These are phyloP conservation scores for Colletotrichum magnum DNA, from an alignment of 2,329 filamentous ascomycete genomes.

Conservation along the genomic window DNA sequence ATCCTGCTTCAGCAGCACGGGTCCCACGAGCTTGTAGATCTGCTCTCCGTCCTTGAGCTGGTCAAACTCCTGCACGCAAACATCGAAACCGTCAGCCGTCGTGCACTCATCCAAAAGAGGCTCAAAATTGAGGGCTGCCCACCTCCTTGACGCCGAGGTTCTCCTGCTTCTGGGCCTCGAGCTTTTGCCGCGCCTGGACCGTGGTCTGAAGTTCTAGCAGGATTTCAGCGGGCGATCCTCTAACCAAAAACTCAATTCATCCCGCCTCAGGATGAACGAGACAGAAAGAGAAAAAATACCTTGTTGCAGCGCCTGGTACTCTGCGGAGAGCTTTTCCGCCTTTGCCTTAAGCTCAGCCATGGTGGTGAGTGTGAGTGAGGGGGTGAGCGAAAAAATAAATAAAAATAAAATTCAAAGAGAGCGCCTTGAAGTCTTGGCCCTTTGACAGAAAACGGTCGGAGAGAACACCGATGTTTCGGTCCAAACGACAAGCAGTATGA, in stretches of 20 bases:
- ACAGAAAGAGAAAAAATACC: slow-evolving; percentile 56
- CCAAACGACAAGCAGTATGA: neutral
- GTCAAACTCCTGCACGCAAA: slow-evolving; percentile 78
- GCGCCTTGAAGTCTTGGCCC: neutral
- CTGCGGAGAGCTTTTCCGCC: slow-evolving; percentile 86
- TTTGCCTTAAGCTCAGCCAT: slow-evolving; percentile 84
- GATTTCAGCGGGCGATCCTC: slow-evolving; percentile 14
- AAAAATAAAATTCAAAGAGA: no score
- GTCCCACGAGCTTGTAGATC: slow-evolving; percentile 96
- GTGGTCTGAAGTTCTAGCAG: slow-evolving; percentile 80
- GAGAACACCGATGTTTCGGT: neutral
- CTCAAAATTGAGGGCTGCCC: slow-evolving; percentile 29
- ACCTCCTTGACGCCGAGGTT: slow-evolving; percentile 90
- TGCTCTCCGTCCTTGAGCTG: slow-evolving; percentile 84
- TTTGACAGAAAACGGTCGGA: neutral
- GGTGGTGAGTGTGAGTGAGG: slow-evolving; percentile 38
- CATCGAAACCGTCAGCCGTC: neutral
- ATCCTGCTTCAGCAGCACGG: slow-evolving; percentile 94
- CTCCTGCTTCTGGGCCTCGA: slow-evolving; percentile 95
- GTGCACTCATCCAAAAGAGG: neutral
- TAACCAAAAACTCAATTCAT: neutral
- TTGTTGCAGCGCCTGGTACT: slow-evolving; percentile 89
- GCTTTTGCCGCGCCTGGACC: slow-evolving; percentile 86
- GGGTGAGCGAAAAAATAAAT: slow-evolving; percentile 28
- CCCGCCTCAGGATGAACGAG: neutral